Percentiles rank a stretch among this genome's conserved stretches.
Evolutionary conservation across 495 filamentous ascomycete genomes (phyloP).

Genomic region (Penicillium steckii): DNA sequence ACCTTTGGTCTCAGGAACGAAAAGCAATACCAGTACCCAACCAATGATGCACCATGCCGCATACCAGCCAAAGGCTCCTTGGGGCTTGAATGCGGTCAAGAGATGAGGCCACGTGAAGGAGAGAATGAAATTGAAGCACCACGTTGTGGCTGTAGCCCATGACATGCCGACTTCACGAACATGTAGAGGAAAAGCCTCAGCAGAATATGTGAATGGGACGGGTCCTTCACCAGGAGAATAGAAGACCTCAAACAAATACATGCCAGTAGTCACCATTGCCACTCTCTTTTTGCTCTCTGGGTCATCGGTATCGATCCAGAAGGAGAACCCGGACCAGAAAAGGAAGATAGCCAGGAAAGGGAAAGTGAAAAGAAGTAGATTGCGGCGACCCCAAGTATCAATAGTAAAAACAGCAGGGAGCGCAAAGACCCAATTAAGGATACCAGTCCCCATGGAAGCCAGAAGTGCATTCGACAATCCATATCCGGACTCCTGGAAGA

Average conservation of each 20-base stretch:
- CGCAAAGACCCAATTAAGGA: constrained; percentile 65
- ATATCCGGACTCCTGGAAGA: constrained; percentile 53
- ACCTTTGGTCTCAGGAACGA: constrained; percentile 59
- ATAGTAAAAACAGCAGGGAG: constrained; percentile 68
- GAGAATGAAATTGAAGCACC: constrained; percentile 54
- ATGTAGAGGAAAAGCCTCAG: constrained; percentile 57
- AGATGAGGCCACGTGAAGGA: constrained; percentile 58
- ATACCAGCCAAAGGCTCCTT: constrained; percentile 63
- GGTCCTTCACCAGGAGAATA: constrained; percentile 59
- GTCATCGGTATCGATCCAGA: constrained; percentile 45
- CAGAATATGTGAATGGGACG: constrained; percentile 57
- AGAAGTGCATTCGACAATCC: constrained; percentile 46
- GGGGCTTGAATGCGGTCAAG: constrained; percentile 46
- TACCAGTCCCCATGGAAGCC: constrained; percentile 62
- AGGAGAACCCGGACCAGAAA: constrained; percentile 57
- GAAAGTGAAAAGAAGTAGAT: constrained; percentile 63
- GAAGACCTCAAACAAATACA: constrained; percentile 51
- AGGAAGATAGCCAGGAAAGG: constrained; percentile 60
- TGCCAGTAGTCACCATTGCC: constrained; percentile 49
- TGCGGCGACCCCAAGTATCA: constrained; percentile 62
- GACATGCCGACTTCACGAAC: constrained; percentile 71
- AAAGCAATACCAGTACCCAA: constrained; percentile 53
- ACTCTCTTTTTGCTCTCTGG: constrained; percentile 32
- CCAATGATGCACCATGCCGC: constrained; percentile 53
- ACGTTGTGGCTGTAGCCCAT: constrained; percentile 53